Evolutionary conservation across 1,139 yeast genomes (phyloP).

Genomic region (Kodamaea suecica): DNA sequence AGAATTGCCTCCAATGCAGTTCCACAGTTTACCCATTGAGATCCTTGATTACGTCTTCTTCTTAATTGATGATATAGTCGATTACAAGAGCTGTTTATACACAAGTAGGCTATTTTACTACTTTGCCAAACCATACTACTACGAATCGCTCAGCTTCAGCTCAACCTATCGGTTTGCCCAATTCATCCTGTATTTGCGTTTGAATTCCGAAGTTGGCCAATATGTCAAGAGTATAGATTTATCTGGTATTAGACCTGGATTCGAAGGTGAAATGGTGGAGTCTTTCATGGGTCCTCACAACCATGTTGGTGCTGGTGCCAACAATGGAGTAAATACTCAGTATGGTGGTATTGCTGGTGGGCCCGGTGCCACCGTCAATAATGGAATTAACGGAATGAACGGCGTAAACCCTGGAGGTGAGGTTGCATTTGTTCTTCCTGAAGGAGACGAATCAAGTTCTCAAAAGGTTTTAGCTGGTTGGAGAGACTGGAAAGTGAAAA

Average conservation of each 20-base stretch:
- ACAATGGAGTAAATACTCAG: constrained; percentile 1
- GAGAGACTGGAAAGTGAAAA: constrained; percentile 84
- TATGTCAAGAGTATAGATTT: constrained; percentile 57
- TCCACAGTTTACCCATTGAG: constrained; percentile 33
- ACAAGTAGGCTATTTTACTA: constrained; percentile 50
- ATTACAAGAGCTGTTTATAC: constrained; percentile 41
- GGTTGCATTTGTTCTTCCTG: constrained; percentile 5
- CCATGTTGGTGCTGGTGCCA: neutral
- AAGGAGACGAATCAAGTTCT: constrained; percentile 13
- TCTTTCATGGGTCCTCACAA: too few relatives aligned
- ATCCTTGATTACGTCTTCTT: constrained; percentile 33
- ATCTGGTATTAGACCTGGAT: constrained; percentile 49
- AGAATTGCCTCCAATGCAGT: constrained; percentile 14
- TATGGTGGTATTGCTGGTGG: neutral
- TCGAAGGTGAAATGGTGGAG: constrained; percentile 32
- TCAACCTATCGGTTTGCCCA: constrained; percentile 78
- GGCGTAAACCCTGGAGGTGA: neutral
- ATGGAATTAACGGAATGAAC: neutral
- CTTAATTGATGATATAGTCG: constrained; percentile 25
- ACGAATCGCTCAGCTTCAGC: constrained; percentile 51
- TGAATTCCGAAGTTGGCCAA: constrained; percentile 52
- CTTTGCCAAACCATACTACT: constrained; percentile 54
- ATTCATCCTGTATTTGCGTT: constrained; percentile 61
- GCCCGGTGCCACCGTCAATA: neutral
- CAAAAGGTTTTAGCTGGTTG: constrained; percentile 59